phyloP scores from a whole-genome alignment of 257 asterid genomes.

The Solanum chmielewskii region DNA sequence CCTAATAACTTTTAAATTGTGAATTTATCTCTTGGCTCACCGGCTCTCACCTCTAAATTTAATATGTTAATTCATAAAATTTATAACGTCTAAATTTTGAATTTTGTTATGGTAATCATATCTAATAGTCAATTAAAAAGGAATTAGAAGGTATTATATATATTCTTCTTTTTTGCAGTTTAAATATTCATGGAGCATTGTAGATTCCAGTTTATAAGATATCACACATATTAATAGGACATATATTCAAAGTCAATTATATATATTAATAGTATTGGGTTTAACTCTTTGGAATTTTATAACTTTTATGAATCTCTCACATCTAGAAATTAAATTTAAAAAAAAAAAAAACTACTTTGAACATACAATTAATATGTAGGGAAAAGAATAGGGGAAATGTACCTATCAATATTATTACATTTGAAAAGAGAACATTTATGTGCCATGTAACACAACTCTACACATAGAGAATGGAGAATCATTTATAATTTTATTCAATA shows the following conservation, averaged over 20 bases:
- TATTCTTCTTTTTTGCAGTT: not conserved
- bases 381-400: not conserved
- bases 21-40: not conserved
- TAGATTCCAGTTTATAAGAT: not conserved
- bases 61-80: not conserved
- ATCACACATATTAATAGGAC: not conserved
- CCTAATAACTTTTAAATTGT: not conserved
- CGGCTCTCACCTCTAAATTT: not conserved
- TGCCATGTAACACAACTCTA: not conserved
- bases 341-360: not conserved
- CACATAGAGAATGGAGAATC: not conserved
- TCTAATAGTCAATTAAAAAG: not conserved
- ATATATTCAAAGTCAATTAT: not conserved
- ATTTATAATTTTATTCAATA: not conserved
- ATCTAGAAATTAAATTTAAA: not conserved
- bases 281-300: not conserved
- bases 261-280: not conserved
- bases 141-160: not conserved
- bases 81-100: not conserved
- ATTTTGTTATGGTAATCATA: not conserved
- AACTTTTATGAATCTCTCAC: not conserved
- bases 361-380: not conserved
- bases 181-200: not conserved
- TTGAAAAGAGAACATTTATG: not conserved
- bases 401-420: not conserved